Evolutionary conservation across 441 rosid species (phyloP).

Genomic region (Adansonia grandidieri): DNA sequence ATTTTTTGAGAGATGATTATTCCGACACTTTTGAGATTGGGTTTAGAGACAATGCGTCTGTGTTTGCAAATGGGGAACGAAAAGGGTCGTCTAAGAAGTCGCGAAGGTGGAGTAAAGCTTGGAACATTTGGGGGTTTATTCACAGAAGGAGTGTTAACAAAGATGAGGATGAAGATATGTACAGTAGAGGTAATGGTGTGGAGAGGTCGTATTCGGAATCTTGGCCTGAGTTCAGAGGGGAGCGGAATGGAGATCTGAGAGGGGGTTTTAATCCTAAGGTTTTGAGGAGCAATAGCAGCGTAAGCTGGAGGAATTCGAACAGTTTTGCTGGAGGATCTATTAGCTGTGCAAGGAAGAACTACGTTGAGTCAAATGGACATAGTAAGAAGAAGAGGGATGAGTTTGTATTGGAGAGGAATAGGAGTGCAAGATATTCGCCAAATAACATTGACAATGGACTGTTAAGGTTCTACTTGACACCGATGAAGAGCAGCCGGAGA

Average conservation of each 20-base stretch:
- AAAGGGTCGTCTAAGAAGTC: conserved; percentile 74
- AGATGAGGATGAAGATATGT: conserved; percentile 86
- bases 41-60: conserved; percentile 56
- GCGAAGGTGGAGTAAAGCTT: conserved; percentile 81
- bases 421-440: conserved; percentile 89
- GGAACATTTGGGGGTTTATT: conserved; percentile 89
- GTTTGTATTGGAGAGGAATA: conserved; percentile 74
- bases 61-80: conserved; percentile 57
- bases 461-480: conserved; percentile 80
- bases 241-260: conserved; percentile 56
- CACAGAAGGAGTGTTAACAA: conserved; percentile 76
- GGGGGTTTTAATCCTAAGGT: conserved; percentile 73
- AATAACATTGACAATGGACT: conserved; percentile 78
- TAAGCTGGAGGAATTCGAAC: conserved; percentile 84
- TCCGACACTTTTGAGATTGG: conserved; percentile 67
- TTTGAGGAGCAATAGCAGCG: conserved; percentile 94
- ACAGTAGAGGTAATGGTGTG: conserved; percentile 70
- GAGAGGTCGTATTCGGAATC: conserved; percentile 93
- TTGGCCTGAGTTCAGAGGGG: conserved; percentile 84
- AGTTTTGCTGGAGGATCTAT: conserved; percentile 59
- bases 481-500: conserved; percentile 76
- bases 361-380: conserved; percentile 53
- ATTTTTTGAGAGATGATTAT: conserved; percentile 75
- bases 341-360: conserved; percentile 51
- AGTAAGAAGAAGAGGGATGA: conserved; percentile 68